Evolutionary conservation across 345 rosid species (phyloP), one percentile per base, ranked within the genome.

Genomic region (Angophora floribunda): DNA sequence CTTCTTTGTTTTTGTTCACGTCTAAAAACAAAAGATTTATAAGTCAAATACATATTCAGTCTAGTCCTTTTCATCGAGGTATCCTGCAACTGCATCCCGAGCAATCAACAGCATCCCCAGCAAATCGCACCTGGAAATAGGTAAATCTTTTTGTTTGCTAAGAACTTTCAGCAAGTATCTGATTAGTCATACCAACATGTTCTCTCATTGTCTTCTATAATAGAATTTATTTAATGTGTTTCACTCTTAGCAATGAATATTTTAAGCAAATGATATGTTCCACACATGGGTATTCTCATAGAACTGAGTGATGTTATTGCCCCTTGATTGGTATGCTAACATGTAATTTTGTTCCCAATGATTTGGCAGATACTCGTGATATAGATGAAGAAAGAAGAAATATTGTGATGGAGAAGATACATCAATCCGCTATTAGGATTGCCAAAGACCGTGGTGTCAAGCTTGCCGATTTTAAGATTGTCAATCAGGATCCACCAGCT

Each of bases 31-130:
- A 85, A 51, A 51, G 86, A 51, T 47, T 13, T 78, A 49, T 57
- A 70, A n/a, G 87, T 79, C 16, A 59, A 32, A 51, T 75, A 41
- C 28, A 75, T 41, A 75, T 75, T 75, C 28, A 75, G 84, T 85
- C 44, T 22, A 19, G 87, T 85, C 17, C 52, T 36, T n/a, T 32
- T 87, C 70, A 86, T 9, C 21, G 52, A 97, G 98, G 98, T 85
- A 96, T 96, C 86, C 89, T 98, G 91, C 97, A 96, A 80, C 94
- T 97, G 89, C 98, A 97, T 91, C 99, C 99, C 15, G 96, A 86
- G 99, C 99, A 90, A 95, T 98, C 92, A 98, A 98, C 93, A 98
- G 99, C 91, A 98, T 98, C 86, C 99, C 99, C 24, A 97, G 99
- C 92, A 98, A 95, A 92, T 91, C 99, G 78, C 98, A 94, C 92